Evolutionary conservation across 2,329 filamentous ascomycete genomes (phyloP).

Genomic region (Periconia sp.): DNA sequence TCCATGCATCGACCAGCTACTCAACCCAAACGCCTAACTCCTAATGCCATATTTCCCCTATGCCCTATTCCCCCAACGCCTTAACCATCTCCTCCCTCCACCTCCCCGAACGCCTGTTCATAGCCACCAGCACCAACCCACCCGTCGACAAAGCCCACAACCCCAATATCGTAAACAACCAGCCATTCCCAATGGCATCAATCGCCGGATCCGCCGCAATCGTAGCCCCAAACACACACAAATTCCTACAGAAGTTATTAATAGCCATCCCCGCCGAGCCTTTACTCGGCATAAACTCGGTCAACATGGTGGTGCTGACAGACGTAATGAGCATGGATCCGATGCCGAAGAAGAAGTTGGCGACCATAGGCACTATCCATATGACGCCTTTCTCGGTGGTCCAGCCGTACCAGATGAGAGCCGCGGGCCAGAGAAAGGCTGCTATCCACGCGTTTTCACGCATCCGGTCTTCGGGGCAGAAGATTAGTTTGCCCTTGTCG

Average conservation of each 20-base stretch:
- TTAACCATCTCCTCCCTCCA: slow-evolving; percentile 71
- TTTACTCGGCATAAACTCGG: slow-evolving; percentile 47
- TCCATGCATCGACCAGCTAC: no score
- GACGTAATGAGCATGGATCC: slow-evolving; percentile 48
- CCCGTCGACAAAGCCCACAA: slow-evolving; percentile 55
- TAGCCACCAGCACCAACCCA: slow-evolving; percentile 61
- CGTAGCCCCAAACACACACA: slow-evolving; percentile 44
- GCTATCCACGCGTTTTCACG: slow-evolving; percentile 49
- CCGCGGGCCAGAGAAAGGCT: slow-evolving; percentile 42
- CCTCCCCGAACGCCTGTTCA: slow-evolving; percentile 64
- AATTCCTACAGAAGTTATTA: slow-evolving; percentile 49
- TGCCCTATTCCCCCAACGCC: slow-evolving; percentile 19
- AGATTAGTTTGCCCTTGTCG: slow-evolving; percentile 40
- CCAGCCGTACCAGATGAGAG: slow-evolving; percentile 48
- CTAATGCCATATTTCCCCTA: not conserved
- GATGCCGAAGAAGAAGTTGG: slow-evolving; percentile 50
- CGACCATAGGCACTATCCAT: slow-evolving; percentile 45
- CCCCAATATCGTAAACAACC: slow-evolving; percentile 47
- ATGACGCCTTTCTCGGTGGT: slow-evolving; percentile 37
- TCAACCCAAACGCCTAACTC: no score
- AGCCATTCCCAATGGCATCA: slow-evolving; percentile 46
- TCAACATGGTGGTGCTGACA: slow-evolving; percentile 47
- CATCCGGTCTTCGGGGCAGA: slow-evolving; percentile 48
- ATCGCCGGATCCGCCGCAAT: slow-evolving; percentile 45
- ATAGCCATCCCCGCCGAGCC: slow-evolving; percentile 46